A percentile compares a stretch with the other conserved stretches of the same genome.
These are phyloP conservation scores for Leptoxyphium fumago DNA, from an alignment of 2,329 filamentous ascomycete species.

Conservation along the genomic window DNA sequence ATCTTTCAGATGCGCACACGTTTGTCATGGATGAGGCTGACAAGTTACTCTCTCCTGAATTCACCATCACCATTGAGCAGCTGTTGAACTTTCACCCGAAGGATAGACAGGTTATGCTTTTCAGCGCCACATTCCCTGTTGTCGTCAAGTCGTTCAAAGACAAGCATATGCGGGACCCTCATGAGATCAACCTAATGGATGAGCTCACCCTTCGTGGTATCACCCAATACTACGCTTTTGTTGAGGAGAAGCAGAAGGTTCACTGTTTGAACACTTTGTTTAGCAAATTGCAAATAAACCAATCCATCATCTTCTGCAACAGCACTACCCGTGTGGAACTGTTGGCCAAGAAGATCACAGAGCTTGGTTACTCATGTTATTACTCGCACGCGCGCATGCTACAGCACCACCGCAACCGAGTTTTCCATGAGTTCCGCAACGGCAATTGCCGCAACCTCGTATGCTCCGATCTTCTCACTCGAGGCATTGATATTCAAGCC, in stretches of 20 bases:
- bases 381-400: constrained; percentile 98
- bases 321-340: constrained; percentile 97
- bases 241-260: constrained; percentile 98
- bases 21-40: constrained; percentile 99
- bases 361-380: constrained; percentile 97
- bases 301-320: constrained; percentile 99
- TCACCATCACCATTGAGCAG: constrained; percentile 95
- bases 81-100: constrained; percentile 89
- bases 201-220: constrained; percentile 95
- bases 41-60: constrained; percentile 91
- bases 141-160: constrained; percentile 97
- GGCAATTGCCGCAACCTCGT: constrained; percentile 96
- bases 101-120: constrained; percentile 97
- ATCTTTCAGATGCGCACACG: constrained; percentile 88
- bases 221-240: constrained; percentile 97
- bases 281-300: constrained; percentile 97
- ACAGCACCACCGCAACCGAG: constrained; percentile 89
- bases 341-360: constrained; percentile 97
- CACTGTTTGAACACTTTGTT: constrained; percentile 98
- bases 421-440: constrained; percentile 98
- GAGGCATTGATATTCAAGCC: constrained; percentile 98
- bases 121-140: constrained; percentile 92
- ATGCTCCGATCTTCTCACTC: constrained; percentile 91
- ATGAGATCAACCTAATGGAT: constrained; percentile 99
- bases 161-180: constrained; percentile 91